Conservation (phyloP, 2,329 filamentous ascomycete species). For the Aspergillus costaricaensis region DNA sequence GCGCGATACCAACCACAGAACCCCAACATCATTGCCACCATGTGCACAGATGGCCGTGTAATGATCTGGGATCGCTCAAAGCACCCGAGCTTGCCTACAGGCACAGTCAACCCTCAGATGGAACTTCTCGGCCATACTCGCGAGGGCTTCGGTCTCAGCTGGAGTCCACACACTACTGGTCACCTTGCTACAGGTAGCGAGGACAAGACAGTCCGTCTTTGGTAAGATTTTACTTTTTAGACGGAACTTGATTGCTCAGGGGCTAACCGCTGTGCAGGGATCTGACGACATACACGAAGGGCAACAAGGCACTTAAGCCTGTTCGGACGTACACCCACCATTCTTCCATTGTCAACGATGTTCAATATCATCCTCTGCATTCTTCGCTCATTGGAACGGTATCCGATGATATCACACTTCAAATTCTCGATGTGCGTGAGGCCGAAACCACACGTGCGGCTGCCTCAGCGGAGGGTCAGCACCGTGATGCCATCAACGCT, state of each 20-base stretch:
- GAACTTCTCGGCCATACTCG: conserved; percentile 80
- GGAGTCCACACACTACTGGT: conserved; percentile 83
- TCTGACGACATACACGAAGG: conserved; percentile 71
- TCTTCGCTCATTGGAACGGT: conserved; percentile 86
- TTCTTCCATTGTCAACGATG: conserved; percentile 89
- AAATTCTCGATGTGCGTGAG: conserved; percentile 84
- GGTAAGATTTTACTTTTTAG: conserved; percentile 57
- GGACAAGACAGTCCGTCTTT: conserved; percentile 86
- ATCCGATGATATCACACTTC: conserved; percentile 90
- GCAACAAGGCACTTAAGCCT: conserved; percentile 70
- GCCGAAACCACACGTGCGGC: conserved; percentile 66
- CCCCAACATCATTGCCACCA: conserved; percentile 91
- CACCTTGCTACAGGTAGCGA: conserved; percentile 87
- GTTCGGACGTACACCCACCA: conserved; percentile 82
- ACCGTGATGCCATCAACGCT: conserved; percentile 93
- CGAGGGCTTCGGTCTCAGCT: conserved; percentile 90
- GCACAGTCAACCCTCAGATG: conserved; percentile 76
- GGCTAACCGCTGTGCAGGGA: conserved; percentile 59
- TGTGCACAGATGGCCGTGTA: conserved; percentile 83
- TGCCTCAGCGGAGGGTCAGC: conserved; percentile 70
- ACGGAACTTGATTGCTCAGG: not conserved
- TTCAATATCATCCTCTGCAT: conserved; percentile 89
- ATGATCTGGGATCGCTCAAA: conserved; percentile 96
- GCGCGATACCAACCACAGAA: conserved; percentile 97
- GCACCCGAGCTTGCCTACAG: conserved; percentile 76